Evolutionary conservation across 345 rosid species (phyloP), one percentile per base, ranked within the genome.

Genomic region (Nephelium lappaceum): DNA sequence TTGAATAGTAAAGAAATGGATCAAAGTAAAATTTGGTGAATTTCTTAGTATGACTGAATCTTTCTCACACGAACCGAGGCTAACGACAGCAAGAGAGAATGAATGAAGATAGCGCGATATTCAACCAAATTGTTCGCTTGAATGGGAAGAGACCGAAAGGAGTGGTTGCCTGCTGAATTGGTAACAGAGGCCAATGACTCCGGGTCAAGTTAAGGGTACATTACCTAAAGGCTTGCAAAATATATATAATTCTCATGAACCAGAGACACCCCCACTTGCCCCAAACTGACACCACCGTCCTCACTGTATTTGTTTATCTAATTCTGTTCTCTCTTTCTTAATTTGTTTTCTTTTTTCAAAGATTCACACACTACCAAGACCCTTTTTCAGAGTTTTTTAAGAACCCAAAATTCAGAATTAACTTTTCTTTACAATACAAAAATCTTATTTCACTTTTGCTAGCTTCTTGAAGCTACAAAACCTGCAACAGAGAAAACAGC

Each of bases 211-310:
- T 38, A 86, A 75, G 82, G 89, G 84, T 79, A 88, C 81, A 78
- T 69, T 73, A 81, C 76, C 75, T 73, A 83, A 82, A 85, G 65
- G 64, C 83, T 82, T 85, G 80, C 76, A 81, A 58, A 76, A 85
- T 84, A 62, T 76, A 69, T 63, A 85, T 82, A 78, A 85, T 63
- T 77, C 67, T 65, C 76, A 79, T 64, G 72, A 71, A 61, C 73
- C n/a, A 21, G 25, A 83, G 57, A 89, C 88, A 89, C 81, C 67
- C 92, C 90, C 92, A 89, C 89, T 86, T 83, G 88, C 91, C 81
- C 83, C 83, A 84, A 69, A 85, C 90, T 88, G 90, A 89, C 97
- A 89, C 92, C 83, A 84, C 86, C 80, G 62, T 83, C 83, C 77
- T 77, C 73, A 45, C 81, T 73, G 57, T 27, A 78, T 45, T 83